Evolutionary conservation across 306 rosid genomes (phyloP), one percentile per base, ranked within the genome.

Genomic region (Sechiopsis laciniata): DNA sequence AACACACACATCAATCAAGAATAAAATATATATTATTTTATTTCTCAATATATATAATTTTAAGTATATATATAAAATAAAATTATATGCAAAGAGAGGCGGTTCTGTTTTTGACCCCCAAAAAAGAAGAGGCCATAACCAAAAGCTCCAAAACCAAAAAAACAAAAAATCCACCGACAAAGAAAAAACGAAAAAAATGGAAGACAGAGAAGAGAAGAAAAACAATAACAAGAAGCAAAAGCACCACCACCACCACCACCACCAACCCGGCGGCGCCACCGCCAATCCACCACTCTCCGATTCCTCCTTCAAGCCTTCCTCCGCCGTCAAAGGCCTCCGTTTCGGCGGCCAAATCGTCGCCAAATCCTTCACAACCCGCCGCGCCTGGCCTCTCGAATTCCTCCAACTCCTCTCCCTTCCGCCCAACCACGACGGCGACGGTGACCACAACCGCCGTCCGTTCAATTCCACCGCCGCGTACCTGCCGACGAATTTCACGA

Each of bases 271-370:
- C 80, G 86, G 82, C 77, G 94, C 87, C 80, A 82, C 85, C 75
- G 66, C 88, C 35, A 90, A 85, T 64, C 79, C 83, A 70, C 10
- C 60, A 11, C 52, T 84, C 37, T 82, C 97, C 6, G 97, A 95
- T 84, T 90, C 89, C 87, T 88, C 92, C 21, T 95, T 95, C 90
- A 95, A 89, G 71, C 91, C 95, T 3, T 74, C 71, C 81, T 80
- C 95, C 2, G 95, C 91, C 4, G 99, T 95, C 10, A 95, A 95
- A 67, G 99, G 99, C n/a, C 87, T 95, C 59, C 78, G 96, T 32
- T 95, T 95, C 48, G 99, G 99, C 22, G 95, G 93, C 45, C 99
- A 95, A 22, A 85, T 91, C 97, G 72, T 95, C 50, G 90, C 89
- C 10, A 95, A 91, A 79, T 95, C 97, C 40, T 95, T 95, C 88